Evolutionary conservation across 208 protist species (phyloP).

Genomic region (Trypanosoma theileri): DNA sequence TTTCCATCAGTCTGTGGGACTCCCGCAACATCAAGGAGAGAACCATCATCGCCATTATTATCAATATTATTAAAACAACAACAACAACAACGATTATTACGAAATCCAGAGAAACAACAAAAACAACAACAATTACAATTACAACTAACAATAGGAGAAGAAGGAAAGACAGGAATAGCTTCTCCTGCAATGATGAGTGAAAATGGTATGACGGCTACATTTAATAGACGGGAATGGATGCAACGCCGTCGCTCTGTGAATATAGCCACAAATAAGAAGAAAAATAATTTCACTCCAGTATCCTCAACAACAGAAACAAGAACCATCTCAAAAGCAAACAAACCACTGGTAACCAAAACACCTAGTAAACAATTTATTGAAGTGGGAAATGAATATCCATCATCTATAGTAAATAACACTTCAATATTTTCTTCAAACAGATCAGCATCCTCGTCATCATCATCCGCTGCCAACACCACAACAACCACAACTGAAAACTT

Average conservation of each 20-base stretch:
- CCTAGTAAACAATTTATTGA: no score
- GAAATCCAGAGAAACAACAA: not conserved
- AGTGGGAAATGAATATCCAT: no score
- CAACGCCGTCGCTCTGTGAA: not conserved
- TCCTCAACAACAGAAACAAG: not conserved
- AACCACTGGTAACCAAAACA: no score
- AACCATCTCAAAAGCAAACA: not conserved
- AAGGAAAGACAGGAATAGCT: not conserved
- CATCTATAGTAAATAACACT: no score
- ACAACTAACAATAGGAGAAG: not conserved
- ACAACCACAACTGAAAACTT: no score
- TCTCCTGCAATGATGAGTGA: not conserved
- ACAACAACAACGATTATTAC: no score
- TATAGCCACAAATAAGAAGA: not conserved
- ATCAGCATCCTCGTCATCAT: no score
- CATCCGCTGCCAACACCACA: no score
- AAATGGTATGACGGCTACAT: not conserved
- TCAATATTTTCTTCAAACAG: no score
- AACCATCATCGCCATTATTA: not conserved
- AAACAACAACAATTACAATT: not conserved
- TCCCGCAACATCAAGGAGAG: not conserved
- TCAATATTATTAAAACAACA: no score
- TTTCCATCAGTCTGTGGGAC: conserved; percentile 1
- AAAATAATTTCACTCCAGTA: not conserved
- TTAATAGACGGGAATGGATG: not conserved